phyloP scores from a whole-genome alignment of 2,329 filamentous ascomycete genomes.

The Aspergillus fructus region DNA sequence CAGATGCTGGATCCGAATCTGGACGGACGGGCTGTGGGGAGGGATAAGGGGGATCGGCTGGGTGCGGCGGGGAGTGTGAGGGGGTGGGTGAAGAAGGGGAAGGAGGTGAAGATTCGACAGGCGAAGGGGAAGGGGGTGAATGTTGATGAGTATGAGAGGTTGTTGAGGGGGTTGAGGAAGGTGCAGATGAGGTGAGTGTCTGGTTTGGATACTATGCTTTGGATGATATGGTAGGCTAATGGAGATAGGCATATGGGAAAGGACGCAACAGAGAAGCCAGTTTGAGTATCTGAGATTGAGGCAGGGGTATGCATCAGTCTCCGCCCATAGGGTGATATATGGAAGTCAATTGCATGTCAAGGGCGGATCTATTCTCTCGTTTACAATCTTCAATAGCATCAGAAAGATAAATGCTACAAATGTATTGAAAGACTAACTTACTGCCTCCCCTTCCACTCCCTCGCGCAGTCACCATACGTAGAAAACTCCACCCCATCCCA shows the following conservation, averaged over 20 bases:
- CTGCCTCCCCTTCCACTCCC: constrained; percentile 2
- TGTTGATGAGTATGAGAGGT: constrained; percentile 6
- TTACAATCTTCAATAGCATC: too few species aligned
- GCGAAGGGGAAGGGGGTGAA: not conserved
- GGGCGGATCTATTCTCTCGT: too few species aligned
- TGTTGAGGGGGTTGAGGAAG: constrained; percentile 9
- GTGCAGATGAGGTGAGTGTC: constrained; percentile 9
- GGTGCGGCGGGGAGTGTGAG: not conserved
- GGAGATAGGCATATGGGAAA: not conserved
- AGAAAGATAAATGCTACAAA: not conserved
- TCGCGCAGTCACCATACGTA: constrained; percentile 8
- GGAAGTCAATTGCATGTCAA: too few species aligned
- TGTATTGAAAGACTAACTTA: not conserved
- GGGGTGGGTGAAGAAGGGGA: constrained; percentile 11
- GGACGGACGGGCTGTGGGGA: not conserved
- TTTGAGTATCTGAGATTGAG: too few species aligned
- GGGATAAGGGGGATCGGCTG: not conserved
- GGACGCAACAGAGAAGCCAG: not conserved
- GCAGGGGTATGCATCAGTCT: too few species aligned
- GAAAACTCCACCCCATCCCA: constrained; percentile 34
- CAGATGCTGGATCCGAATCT: not conserved
- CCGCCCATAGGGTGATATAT: too few species aligned
- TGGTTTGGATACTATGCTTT: too few species aligned
- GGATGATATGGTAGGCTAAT: not conserved
- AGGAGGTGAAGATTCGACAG: not conserved